These are phyloP conservation scores for Ceratobasidium sp. DNA, from an alignment of 1,284 basidiomycete genomes.

Conservation along the genomic window DNA sequence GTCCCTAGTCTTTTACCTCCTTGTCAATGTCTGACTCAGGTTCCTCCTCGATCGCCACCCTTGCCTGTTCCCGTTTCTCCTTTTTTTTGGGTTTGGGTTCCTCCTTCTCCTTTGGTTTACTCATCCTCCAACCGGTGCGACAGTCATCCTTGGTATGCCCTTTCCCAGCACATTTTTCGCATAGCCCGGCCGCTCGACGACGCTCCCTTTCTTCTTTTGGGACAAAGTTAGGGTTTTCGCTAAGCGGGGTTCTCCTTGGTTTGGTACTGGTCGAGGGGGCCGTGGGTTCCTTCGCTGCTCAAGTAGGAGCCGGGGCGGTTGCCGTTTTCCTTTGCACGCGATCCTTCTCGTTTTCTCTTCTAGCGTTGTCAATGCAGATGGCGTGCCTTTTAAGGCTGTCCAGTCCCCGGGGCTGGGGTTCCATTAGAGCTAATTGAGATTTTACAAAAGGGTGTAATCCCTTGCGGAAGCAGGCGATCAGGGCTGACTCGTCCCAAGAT, in stretches of 20 bases:
- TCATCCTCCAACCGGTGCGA: not conserved
- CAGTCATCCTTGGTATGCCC: conserved; percentile 1
- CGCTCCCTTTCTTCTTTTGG: not conserved
- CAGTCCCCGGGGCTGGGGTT: too few relatives aligned
- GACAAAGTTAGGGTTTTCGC: not conserved
- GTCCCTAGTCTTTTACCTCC: too few relatives aligned
- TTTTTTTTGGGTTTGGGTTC: not conserved
- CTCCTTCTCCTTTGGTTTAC: not conserved
- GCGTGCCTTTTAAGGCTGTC: too few relatives aligned
- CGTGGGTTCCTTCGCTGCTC: not conserved
- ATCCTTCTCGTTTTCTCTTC: too few relatives aligned
- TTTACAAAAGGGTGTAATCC: conserved; percentile 6
- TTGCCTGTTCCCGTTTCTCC: not conserved
- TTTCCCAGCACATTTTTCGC: too few relatives aligned
- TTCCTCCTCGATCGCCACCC: not conserved
- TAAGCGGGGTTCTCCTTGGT: too few relatives aligned
- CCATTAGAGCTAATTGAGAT: not conserved
- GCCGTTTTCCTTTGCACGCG: too few relatives aligned
- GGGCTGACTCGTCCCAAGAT: not conserved
- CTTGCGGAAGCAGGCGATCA: not conserved
- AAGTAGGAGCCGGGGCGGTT: not conserved
- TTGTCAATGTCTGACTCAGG: too few relatives aligned
- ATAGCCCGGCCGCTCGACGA: not conserved
- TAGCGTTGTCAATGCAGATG: too few relatives aligned
- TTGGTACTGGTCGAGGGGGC: not conserved